These are phyloP conservation scores for Amaranthus palmeri DNA, from an alignment of 148 eudicot genomes.

Conservation along the genomic window DNA sequence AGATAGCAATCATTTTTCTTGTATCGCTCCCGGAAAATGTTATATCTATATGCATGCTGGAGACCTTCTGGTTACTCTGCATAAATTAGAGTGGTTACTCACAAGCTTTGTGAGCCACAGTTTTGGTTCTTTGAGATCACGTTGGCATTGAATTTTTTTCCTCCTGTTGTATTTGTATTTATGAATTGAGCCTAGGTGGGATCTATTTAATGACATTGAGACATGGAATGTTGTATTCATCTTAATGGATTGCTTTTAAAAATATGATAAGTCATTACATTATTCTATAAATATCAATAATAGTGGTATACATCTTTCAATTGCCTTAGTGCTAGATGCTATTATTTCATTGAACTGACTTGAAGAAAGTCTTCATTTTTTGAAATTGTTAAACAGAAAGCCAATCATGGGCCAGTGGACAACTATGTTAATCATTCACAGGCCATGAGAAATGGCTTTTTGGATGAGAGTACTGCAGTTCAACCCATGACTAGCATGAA, in stretches of 20 bases:
- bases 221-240: no score
- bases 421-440: conserved; percentile 52
- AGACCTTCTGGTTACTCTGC: neutral
- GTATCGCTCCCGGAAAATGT: neutral
- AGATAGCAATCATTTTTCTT: neutral
- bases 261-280: no score
- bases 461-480: conserved; percentile 43
- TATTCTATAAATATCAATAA: no score
- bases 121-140: neutral
- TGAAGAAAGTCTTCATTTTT: conserved; percentile 1
- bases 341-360: neutral
- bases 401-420: conserved; percentile 51
- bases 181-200: no score
- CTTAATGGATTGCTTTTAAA: no score
- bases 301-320: no score
- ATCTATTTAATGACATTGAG: no score
- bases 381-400: conserved; percentile 48
- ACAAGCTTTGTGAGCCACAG: neutral
- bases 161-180: neutral
- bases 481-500: conserved; percentile 38
- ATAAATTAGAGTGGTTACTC: neutral
- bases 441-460: conserved; percentile 42
- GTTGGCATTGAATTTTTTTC: neutral
- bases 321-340: conserved; percentile 5
- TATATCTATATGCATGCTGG: neutral